Evolutionary conservation across 768 basidiomycete species (phyloP), one percentile per base, ranked within the genome.

Genomic region (Chalciporus pseudorubinellus): DNA sequence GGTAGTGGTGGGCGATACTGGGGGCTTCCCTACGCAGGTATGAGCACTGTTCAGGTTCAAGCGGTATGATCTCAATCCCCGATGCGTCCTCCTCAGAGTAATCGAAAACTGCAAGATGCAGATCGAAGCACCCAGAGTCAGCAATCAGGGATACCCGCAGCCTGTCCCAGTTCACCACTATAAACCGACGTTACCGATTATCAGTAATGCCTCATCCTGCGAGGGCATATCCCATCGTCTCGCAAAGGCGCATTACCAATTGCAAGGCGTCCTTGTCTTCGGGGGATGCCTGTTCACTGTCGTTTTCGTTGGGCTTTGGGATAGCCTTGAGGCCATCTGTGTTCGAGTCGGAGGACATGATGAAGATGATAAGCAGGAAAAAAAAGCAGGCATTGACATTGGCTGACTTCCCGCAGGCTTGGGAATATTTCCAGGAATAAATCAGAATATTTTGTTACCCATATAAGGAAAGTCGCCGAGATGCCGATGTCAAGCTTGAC

Each of bases 11-110:
- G 73, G 68, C 61, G 73, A 85, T 75, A 82, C 87, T 87, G 81
- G 77, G 50, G 87, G 87, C 87, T 90, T 94, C 90, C 90, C 91
- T 92, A 90, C 92, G 92, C 92, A 92, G 89, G 89, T 91, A 79
- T 92, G 80, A 91, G 83, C 88, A 79, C 90, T 92, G 87, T 80
- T 90, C 92, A 94, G 90, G 92, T 93, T 93, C 89, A 72, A 82
- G 85, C 92, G 91, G 92, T 94, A 82, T 94, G 53, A 89, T 94
- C 92, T 95, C 92, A 94, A 92, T 72, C 90, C 82, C 73, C 70
- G 72, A 70, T 70, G 71, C 66, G 48, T 67, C 69, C 14, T 61
- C 49, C 56, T 57, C 53, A 12, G 48, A 62, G 41, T 41, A 24
- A n/a, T 39, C 43, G 26, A 28, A 39, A 43, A 36, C 21, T 41